Conservation (phyloP, 2,329 filamentous ascomycete species). For the Sporothrix inflata region DNA sequence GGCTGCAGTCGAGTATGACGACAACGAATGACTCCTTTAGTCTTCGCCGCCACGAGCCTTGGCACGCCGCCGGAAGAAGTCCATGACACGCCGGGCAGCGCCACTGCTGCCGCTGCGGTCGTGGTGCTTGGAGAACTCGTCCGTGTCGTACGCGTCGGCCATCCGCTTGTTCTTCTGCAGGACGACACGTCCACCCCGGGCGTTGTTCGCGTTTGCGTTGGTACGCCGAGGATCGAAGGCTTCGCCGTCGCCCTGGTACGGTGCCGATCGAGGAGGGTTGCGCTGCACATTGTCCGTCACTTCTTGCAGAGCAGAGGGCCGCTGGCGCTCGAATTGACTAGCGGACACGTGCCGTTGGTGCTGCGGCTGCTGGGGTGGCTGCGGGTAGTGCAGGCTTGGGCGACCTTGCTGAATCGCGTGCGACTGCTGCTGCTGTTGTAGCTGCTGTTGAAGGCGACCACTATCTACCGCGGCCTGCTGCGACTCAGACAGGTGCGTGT, state of each 20-base stretch:
- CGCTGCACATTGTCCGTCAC: constrained; percentile 48
- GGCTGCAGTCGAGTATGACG: neutral
- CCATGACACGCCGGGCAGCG: constrained; percentile 92
- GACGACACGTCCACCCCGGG: constrained; percentile 50
- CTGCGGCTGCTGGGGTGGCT: constrained; percentile 21
- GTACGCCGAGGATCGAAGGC: constrained; percentile 50
- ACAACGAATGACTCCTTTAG: constrained; percentile 37
- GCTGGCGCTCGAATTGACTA: constrained; percentile 22
- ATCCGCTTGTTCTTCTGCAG: constrained; percentile 89
- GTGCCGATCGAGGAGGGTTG: constrained; percentile 48
- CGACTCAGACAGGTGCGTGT: constrained; percentile 39
- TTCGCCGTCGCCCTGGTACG: constrained; percentile 49
- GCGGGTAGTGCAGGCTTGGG: constrained; percentile 27
- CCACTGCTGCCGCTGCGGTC: constrained; percentile 82
- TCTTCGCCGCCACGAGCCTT: constrained; percentile 69
- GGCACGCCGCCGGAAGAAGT: constrained; percentile 90
- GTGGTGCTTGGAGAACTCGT: constrained; percentile 59
- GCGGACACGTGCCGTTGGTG: constrained; percentile 37
- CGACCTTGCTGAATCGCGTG: neutral
- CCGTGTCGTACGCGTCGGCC: constrained; percentile 82
- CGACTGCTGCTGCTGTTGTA: constrained; percentile 37
- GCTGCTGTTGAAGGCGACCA: constrained; percentile 24
- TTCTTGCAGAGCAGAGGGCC: constrained; percentile 40
- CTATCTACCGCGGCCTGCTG: constrained; percentile 39
- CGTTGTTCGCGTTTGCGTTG: constrained; percentile 45